phyloP scores from a whole-genome alignment of 352 stramenopile genomes.

The Globisporangium splendens region DNA sequence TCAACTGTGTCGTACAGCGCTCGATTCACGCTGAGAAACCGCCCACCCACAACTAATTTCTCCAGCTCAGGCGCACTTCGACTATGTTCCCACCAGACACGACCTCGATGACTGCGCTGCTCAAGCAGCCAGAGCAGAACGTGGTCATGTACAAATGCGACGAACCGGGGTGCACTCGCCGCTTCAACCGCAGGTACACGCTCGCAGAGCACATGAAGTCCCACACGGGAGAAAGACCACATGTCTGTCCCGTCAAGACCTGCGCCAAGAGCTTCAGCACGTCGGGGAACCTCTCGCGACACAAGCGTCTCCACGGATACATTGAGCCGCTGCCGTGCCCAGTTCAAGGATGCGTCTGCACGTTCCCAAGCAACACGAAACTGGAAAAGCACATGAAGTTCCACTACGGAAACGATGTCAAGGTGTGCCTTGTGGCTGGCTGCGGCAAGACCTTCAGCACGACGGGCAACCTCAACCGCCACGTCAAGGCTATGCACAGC shows the following conservation, averaged over 20 bases:
- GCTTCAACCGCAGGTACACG: constrained; percentile 47
- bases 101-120: no score
- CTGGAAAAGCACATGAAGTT: constrained; percentile 50
- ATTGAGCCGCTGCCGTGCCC: constrained; percentile 37
- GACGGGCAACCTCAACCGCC: constrained; percentile 51
- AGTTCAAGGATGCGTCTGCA: constrained; percentile 32
- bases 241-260: constrained; percentile 33
- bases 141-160: neutral
- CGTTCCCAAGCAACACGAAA: constrained; percentile 41
- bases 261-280: constrained; percentile 55
- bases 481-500: constrained; percentile 13
- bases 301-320: constrained; percentile 47
- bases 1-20: no score
- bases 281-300: constrained; percentile 50
- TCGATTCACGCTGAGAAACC: no score
- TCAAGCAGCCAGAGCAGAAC: neutral
- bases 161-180: constrained; percentile 5
- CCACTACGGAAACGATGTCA: constrained; percentile 32
- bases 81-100: neutral
- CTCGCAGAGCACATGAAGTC: constrained; percentile 52
- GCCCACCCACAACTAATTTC: no score
- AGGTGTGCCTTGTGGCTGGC: constrained; percentile 36
- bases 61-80: no score
- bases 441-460: constrained; percentile 63
- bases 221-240: constrained; percentile 47